phyloP scores from a whole-genome alignment of 805 yeast species.

The Ogataea corticis region DNA sequence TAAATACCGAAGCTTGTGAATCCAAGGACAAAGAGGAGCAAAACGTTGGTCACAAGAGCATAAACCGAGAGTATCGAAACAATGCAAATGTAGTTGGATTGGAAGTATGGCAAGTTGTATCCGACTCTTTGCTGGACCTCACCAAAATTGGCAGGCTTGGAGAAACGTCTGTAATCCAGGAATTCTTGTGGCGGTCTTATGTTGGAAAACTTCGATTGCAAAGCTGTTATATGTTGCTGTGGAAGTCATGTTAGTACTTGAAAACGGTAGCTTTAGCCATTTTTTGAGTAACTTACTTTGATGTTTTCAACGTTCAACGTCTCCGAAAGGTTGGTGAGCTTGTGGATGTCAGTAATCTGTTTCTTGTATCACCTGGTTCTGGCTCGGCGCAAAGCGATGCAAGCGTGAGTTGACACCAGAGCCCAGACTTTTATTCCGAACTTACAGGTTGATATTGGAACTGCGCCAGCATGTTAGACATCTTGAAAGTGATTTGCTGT shows the following conservation, averaged over 20 bases:
- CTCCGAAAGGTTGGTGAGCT: conserved; percentile 47
- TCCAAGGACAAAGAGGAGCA: conserved; percentile 78
- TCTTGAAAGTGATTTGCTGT: conserved; percentile 1
- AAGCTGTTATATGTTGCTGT: conserved; percentile 36
- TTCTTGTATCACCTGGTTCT: no score
- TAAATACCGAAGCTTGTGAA: conserved; percentile 73
- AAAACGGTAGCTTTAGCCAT: background rate
- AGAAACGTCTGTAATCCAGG: conserved; percentile 83
- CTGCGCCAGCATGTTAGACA: conserved; percentile 36
- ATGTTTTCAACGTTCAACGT: conserved; percentile 50
- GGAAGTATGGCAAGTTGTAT: conserved; percentile 83
- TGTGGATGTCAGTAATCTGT: conserved; percentile 14
- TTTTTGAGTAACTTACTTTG: conserved; percentile 30
- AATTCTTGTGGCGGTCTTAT: conserved; percentile 91
- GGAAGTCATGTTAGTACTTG: background rate
- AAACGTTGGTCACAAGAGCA: conserved; percentile 81
- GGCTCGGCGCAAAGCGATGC: background rate
- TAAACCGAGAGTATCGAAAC: conserved; percentile 74
- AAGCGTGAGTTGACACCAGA: background rate
- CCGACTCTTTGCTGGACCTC: conserved; percentile 88
- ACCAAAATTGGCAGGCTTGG: conserved; percentile 86
- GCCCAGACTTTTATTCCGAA: conserved; percentile 8
- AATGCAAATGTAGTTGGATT: conserved; percentile 80
- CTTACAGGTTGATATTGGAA: conserved; percentile 43
- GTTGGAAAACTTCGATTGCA: conserved; percentile 67